phyloP scores from a whole-genome alignment of 257 asterid genomes.

The Capsicum rhomboideum region DNA sequence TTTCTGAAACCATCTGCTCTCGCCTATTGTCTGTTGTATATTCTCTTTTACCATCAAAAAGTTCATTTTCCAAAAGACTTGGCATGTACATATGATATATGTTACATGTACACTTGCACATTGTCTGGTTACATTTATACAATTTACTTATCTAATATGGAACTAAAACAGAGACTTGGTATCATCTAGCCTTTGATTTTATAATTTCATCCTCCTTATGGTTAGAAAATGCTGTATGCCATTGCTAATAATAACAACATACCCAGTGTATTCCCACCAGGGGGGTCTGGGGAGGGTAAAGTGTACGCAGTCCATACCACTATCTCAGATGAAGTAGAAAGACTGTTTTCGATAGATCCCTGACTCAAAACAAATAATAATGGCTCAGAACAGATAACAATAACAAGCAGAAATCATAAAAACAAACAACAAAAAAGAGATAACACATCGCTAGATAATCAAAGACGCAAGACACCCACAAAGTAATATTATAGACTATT shows the following conservation, averaged over 20 bases:
- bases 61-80: neutral
- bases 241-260: neutral
- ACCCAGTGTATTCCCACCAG: too few relatives aligned
- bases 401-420: too few relatives aligned
- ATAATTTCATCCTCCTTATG: neutral
- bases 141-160: neutral
- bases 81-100: neutral
- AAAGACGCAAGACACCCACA: too few relatives aligned
- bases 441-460: too few relatives aligned
- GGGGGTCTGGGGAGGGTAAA: too few relatives aligned
- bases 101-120: neutral
- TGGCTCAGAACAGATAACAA: too few relatives aligned
- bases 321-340: too few relatives aligned
- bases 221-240: neutral
- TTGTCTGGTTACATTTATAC: neutral
- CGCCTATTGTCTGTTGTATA: neutral
- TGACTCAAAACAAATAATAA: too few relatives aligned
- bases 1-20: neutral
- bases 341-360: too few relatives aligned
- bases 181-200: neutral
- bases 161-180: neutral
- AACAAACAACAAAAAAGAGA: too few relatives aligned
- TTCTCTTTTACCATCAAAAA: neutral
- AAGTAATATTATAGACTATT: too few relatives aligned
- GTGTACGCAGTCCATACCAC: too few relatives aligned